Evolutionary conservation across 495 filamentous ascomycete genomes (phyloP), one percentile per base, ranked within the genome.

Genomic region (Penicillium pancosmium): DNA sequence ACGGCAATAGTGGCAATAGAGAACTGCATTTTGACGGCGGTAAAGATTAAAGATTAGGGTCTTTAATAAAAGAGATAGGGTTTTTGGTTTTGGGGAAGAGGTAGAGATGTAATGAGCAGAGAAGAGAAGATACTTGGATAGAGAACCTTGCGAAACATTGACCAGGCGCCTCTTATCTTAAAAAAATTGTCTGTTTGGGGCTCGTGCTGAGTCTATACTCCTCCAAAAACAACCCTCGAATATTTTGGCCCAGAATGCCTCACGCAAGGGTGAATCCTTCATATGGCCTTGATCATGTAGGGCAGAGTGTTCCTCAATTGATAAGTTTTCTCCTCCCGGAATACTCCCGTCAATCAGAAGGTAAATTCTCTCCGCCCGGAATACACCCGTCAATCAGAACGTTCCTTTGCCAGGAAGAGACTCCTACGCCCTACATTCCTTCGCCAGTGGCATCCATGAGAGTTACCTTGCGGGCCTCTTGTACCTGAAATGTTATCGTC

Each of bases 1-100:
- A 67, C 49, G 40, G 53, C 55, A 41, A 64, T 34, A 25, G 62
- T 40, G 65, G 47, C 41, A 18, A 67, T 9, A 46, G 63, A 54
- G 66, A 68, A 68, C 63, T 66, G 66, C 66, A 68, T 68, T 55
- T 56, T 68, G 60, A 62, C 35, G 52, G 49, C 57, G 48, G 50
- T 34, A 34, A 33, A 53, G 54, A 62, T 67, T 58, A 64, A 67
- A 64, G 59, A 62, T 60, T 66, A 56, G 57, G 56, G 48, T 64
- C 66, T 66, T 68, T 61, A 49, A 57, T 55, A 60, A 57, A 56
- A 50, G 36, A 50, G n/a, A 52, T 55, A 46, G 47, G 40, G 51
- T 43, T 48, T 56, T 19, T 40, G 43, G 44, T 35, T 18, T 46
- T 60, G 54, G 33, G 41, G 46, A 60, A 54, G 57, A 59, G 51